Percentiles rank a stretch among this genome's conserved stretches.
These are phyloP conservation scores for Zea luxurians DNA, from an alignment of 176 grass and related monocot genomes.

Conservation along the genomic window DNA sequence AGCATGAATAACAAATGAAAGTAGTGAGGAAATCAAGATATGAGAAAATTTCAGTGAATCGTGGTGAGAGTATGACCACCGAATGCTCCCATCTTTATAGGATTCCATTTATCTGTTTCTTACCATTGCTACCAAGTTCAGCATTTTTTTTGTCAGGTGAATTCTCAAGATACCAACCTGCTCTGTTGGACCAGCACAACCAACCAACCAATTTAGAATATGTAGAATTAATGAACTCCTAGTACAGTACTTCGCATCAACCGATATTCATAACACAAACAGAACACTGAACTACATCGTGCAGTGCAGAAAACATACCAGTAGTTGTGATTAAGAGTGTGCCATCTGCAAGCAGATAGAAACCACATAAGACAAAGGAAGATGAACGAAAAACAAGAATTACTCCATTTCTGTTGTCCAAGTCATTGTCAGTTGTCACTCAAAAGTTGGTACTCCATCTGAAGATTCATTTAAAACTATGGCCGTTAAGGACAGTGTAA, in stretches of 20 bases:
- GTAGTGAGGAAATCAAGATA: not conserved
- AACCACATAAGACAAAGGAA: conserved; percentile 30
- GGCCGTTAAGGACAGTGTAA: not conserved
- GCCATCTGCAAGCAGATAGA: conserved; percentile 63
- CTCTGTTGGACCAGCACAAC: not conserved
- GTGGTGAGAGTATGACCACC: not conserved
- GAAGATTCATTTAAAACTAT: not conserved
- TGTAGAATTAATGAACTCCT: not conserved
- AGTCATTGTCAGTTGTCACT: not conserved
- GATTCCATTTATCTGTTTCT: not conserved
- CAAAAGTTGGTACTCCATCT: not conserved
- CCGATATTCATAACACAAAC: not conserved
- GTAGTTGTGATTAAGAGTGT: conserved; percentile 68
- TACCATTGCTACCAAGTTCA: not conserved
- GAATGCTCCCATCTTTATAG: not conserved
- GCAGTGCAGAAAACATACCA: conserved; percentile 35
- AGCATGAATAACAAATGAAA: not conserved
- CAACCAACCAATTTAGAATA: not conserved
- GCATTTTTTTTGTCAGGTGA: not conserved
- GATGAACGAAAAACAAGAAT: conserved; percentile 20
- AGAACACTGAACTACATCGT: not conserved
- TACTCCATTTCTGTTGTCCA: not conserved
- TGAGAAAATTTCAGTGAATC: not conserved
- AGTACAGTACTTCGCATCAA: not conserved
- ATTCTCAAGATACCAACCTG: not conserved